Evolutionary conservation across 148 eudicot genomes (phyloP).

Genomic region (Fallopia convolvulus): DNA sequence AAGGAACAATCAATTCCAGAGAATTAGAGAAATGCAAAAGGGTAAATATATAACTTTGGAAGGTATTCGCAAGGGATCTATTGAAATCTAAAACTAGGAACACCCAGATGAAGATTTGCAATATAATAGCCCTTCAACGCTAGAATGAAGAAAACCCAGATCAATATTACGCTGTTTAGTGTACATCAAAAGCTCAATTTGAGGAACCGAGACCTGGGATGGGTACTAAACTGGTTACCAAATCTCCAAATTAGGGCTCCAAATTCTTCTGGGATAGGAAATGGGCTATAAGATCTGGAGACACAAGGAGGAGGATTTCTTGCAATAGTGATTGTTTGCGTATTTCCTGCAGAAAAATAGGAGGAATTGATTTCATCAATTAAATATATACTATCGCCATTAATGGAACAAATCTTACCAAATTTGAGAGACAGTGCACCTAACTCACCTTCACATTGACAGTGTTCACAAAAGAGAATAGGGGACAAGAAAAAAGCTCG

Average conservation of each 20-base stretch:
- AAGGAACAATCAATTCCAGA: slow-evolving; percentile 1
- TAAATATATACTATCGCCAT: not conserved
- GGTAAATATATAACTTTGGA: not conserved
- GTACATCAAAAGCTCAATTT: not conserved
- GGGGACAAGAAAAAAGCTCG: not conserved
- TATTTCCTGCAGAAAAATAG: not conserved
- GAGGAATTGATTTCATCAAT: not conserved
- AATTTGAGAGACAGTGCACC: slow-evolving; percentile 13
- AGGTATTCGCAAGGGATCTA: not conserved
- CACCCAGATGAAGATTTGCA: not conserved
- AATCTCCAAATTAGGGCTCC: not conserved
- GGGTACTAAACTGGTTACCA: not conserved
- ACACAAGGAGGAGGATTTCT: not conserved
- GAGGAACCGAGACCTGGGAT: not conserved
- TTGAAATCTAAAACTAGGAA: not conserved
- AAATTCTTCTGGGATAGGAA: not conserved
- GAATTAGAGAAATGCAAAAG: not conserved
- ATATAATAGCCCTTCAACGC: not conserved
- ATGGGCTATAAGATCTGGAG: slow-evolving; percentile 2
- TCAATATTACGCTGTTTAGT: not conserved
- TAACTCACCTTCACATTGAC: slow-evolving; percentile 11
- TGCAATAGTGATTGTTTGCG: not conserved
- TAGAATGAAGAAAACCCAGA: not conserved
- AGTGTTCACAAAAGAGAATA: not conserved
- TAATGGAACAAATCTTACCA: slow-evolving; percentile 9